These are phyloP conservation scores for Penicillium brevicompactum DNA, from an alignment of 2,329 filamentous ascomycete species.

Conservation along the genomic window DNA sequence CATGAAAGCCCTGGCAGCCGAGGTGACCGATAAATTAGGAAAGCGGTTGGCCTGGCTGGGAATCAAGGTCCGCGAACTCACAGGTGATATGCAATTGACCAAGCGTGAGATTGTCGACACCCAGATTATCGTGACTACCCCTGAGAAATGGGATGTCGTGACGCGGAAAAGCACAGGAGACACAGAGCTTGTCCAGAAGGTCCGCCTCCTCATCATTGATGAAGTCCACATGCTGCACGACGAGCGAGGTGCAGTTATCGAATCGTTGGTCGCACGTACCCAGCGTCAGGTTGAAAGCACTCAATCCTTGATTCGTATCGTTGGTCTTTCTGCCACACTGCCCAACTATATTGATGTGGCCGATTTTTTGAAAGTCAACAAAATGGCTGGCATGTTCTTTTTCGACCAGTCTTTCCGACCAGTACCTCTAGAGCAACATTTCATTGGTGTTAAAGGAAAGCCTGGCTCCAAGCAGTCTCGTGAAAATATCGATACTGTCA, in stretches of 20 bases:
- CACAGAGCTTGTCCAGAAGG: slow-evolving; percentile 96
- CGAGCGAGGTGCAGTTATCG: slow-evolving; percentile 91
- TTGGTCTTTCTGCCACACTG: slow-evolving; percentile 91
- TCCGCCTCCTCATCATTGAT: slow-evolving; percentile 92
- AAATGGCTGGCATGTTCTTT: slow-evolving; percentile 89
- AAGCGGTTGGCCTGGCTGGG: slow-evolving; percentile 93
- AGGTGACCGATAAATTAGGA: slow-evolving; percentile 91
- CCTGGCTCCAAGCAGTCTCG: slow-evolving; percentile 76
- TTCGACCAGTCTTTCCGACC: slow-evolving; percentile 95
- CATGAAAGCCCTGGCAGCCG: slow-evolving; percentile 97
- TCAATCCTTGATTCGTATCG: slow-evolving; percentile 92
- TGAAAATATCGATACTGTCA: slow-evolving; percentile 83
- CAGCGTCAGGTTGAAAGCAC: slow-evolving; percentile 97
- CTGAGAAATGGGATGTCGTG: slow-evolving; percentile 99
- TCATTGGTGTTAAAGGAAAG: slow-evolving; percentile 91
- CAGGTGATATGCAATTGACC: slow-evolving; percentile 97
- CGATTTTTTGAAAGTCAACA: slow-evolving; percentile 95
- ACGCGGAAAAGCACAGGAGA: slow-evolving; percentile 96
- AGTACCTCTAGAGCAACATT: slow-evolving; percentile 95
- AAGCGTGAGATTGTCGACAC: slow-evolving; percentile 95
- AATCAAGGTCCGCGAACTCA: slow-evolving; percentile 88
- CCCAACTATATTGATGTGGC: slow-evolving; percentile 97
- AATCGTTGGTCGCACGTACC: slow-evolving; percentile 92
- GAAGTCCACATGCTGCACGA: slow-evolving; percentile 99
- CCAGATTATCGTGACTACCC: slow-evolving; percentile 97